Conservation (phyloP, 257 asterid genomes). For the Coffea eugenioides region DNA sequence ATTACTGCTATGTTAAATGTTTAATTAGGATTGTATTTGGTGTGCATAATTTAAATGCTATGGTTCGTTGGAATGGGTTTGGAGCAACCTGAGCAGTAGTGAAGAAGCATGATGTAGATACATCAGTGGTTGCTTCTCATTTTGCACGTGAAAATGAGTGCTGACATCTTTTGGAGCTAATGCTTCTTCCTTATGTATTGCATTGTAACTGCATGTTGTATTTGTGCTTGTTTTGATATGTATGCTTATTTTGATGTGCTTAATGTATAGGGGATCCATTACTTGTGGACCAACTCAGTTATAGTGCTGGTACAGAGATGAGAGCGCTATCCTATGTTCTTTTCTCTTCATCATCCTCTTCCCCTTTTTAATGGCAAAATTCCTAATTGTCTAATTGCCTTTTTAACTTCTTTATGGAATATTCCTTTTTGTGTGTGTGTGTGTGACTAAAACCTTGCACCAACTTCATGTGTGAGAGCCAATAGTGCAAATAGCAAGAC, state of each 20-base stretch:
- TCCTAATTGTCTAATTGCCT: not conserved
- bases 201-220: slow-evolving; percentile 19
- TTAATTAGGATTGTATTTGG: too few species aligned
- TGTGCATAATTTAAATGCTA: too few species aligned
- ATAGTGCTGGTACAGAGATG: not conserved
- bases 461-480: not conserved
- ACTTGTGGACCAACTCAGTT: not conserved
- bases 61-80: too few species aligned
- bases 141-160: slow-evolving; percentile 3
- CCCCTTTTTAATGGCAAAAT: not conserved
- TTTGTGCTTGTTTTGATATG: slow-evolving; percentile 16
- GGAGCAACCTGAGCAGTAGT: slow-evolving; percentile 39
- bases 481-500: not conserved
- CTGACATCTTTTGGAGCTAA: not conserved
- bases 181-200: not conserved
- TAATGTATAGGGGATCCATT: not conserved
- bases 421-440: not conserved
- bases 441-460: not conserved
- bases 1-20: too few species aligned
- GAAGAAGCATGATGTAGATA: slow-evolving; percentile 58
- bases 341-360: not conserved
- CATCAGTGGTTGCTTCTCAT: slow-evolving; percentile 2
- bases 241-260: not conserved
- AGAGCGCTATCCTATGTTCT: not conserved
- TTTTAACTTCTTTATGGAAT: not conserved